Conservation (phyloP, 2,329 filamentous ascomycete species). For the Stachybotrys elegans region DNA sequence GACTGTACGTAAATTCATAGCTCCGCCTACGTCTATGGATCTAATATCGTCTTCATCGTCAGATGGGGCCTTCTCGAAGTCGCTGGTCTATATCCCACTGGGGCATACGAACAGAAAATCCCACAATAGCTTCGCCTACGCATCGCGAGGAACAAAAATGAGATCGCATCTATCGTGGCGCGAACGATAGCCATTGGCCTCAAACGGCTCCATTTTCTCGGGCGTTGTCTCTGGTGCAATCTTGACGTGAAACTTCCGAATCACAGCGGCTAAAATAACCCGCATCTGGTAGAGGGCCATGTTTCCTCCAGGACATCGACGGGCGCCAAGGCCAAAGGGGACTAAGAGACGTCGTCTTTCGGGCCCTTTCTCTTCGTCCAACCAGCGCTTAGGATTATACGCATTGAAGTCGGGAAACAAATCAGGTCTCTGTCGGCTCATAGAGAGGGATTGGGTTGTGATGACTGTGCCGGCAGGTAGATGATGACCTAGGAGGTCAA, state of each 20-base stretch:
- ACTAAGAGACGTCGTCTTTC: constrained; percentile 8
- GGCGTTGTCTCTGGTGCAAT: constrained; percentile 13
- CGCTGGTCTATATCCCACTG: no score
- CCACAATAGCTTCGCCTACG: no score
- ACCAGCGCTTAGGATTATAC: constrained; percentile 11
- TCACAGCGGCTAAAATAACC: constrained; percentile 7
- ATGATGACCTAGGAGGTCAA: constrained; percentile 11
- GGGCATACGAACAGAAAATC: no score
- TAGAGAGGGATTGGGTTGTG: constrained; percentile 13
- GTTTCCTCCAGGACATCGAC: constrained; percentile 11
- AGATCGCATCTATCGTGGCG: constrained; percentile 10
- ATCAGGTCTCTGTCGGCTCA: constrained; percentile 13
- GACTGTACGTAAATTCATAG: no score
- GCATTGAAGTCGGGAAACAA: constrained; percentile 12
- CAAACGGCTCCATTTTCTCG: constrained; percentile 11
- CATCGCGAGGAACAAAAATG: constrained; percentile 9
- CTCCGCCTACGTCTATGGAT: no score
- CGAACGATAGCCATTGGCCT: constrained; percentile 13
- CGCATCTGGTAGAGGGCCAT: constrained; percentile 13
- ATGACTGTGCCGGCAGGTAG: constrained; percentile 11
- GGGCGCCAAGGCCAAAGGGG: constrained; percentile 9
- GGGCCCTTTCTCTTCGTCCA: constrained; percentile 2
- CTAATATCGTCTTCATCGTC: no score
- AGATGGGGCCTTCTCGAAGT: no score
- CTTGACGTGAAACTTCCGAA: constrained; percentile 6